Conservation (phyloP, 148 eudicot species). For the Fagopyrum tataricum region DNA sequence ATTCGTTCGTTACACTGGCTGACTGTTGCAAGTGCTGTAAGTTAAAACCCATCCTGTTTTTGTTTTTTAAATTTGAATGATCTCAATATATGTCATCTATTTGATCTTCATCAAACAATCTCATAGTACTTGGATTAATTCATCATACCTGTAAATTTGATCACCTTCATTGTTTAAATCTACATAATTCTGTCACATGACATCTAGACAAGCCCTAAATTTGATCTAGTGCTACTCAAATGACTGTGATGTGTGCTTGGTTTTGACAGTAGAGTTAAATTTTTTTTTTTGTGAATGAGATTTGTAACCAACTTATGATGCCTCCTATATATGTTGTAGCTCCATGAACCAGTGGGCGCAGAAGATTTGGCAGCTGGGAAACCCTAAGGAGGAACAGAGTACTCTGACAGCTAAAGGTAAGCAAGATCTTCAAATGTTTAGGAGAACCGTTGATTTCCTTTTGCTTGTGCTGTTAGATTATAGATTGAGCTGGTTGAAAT, state of each 20-base stretch:
- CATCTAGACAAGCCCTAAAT: background rate
- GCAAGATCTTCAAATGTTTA: background rate
- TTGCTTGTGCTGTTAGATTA: background rate
- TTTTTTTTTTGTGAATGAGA: background rate
- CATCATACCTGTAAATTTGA: background rate
- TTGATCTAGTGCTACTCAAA: background rate
- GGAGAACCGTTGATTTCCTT: background rate
- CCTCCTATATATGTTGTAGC: background rate
- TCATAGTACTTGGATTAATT: background rate
- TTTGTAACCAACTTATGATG: background rate
- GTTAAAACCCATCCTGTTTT: slow-evolving; percentile 16
- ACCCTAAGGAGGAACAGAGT: background rate
- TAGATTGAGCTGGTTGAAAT: too few relatives aligned
- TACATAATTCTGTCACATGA: too few relatives aligned
- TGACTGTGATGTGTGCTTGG: background rate
- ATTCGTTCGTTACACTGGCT: slow-evolving; percentile 81
- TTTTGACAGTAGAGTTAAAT: background rate
- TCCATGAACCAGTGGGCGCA: slow-evolving; percentile 7
- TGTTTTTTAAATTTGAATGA: background rate
- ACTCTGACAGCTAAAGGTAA: background rate
- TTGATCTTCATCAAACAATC: background rate
- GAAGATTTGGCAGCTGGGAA: slow-evolving; percentile 8
- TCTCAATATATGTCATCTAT: background rate
- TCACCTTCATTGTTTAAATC: too few relatives aligned
- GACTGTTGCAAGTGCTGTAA: slow-evolving; percentile 81